Percentiles rank a stretch among this genome's conserved stretches.
Conservation (phyloP, 2,329 filamentous ascomycete genomes). For the Parastagonospora nodorum region DNA sequence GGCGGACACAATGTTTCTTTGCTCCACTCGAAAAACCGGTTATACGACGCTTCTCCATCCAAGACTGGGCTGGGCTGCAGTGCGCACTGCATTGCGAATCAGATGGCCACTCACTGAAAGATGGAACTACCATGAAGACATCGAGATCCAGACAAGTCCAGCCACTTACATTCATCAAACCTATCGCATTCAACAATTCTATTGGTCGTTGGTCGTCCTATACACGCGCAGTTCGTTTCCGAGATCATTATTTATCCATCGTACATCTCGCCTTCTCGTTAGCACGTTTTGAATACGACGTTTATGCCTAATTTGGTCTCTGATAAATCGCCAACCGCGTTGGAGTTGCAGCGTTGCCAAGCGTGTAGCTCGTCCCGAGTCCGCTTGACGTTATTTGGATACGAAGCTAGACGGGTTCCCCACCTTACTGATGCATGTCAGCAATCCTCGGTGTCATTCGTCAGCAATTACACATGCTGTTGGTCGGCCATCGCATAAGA, state of each 20-base stretch:
- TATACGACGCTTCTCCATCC: conserved; percentile 1
- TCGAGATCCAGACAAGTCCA: too few relatives aligned
- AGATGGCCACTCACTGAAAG: not conserved
- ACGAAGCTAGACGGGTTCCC: conserved; percentile 11
- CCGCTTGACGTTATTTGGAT: conserved; percentile 15
- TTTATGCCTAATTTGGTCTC: conserved; percentile 17
- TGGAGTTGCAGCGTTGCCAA: not conserved
- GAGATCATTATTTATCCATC: not conserved
- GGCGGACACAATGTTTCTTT: conserved; percentile 1
- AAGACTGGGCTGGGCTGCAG: conserved; percentile 7
- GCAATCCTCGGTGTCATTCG: conserved; percentile 22
- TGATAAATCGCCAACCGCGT: conserved; percentile 22
- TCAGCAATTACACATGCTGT: conserved; percentile 14
- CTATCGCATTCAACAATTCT: not conserved
- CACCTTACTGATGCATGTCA: conserved; percentile 20
- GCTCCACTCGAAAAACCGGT: not conserved
- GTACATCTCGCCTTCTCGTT: conserved; percentile 1
- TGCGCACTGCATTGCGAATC: conserved; percentile 4
- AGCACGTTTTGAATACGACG: not conserved
- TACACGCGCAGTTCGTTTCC: not conserved
- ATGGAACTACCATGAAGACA: too few relatives aligned
- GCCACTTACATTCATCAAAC: too few relatives aligned
- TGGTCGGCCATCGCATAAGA: not conserved
- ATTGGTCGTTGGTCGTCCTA: not conserved
- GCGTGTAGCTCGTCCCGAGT: conserved; percentile 5